Conservation (phyloP, 768 basidiomycete genomes). For the Leccinum rimulosum region DNA sequence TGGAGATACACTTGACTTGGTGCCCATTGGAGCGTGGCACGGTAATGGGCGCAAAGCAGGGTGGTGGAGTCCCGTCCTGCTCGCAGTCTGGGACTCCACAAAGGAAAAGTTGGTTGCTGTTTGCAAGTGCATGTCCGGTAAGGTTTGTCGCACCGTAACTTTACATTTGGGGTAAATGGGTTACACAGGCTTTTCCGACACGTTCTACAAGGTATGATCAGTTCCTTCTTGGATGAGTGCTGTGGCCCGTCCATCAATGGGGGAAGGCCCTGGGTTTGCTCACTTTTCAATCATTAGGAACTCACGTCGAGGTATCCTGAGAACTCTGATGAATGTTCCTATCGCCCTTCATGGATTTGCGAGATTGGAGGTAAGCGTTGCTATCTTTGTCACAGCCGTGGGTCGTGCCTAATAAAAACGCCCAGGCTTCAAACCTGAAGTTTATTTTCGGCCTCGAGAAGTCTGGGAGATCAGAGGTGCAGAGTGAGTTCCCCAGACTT, state of each 20-base stretch:
- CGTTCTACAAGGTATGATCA: constrained; percentile 63
- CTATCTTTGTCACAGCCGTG: neutral
- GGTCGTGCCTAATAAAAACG: neutral
- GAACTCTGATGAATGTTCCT: constrained; percentile 52
- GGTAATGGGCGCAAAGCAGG: constrained; percentile 85
- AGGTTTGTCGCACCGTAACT: constrained; percentile 16
- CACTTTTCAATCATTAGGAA: constrained; percentile 40
- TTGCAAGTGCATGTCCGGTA: constrained; percentile 89
- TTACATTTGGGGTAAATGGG: constrained; percentile 2
- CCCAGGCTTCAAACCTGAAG: constrained; percentile 58
- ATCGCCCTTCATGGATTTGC: constrained; percentile 54
- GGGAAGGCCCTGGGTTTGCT: neutral
- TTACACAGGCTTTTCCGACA: constrained; percentile 73
- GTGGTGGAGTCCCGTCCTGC: constrained; percentile 91
- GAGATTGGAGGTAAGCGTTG: constrained; percentile 55
- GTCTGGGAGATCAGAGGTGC: constrained; percentile 91
- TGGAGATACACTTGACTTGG: constrained; percentile 72
- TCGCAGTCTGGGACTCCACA: constrained; percentile 70
- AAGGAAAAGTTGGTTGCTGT: constrained; percentile 67
- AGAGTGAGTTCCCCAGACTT: constrained; percentile 43
- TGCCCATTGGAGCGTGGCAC: constrained; percentile 83
- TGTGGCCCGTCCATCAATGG: neutral
- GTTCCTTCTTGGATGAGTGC: neutral
- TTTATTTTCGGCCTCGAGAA: constrained; percentile 69
- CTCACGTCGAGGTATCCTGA: constrained; percentile 64